A percentile compares a stretch with the other conserved stretches of the same genome.
These are phyloP conservation scores for Omphalotus olearius DNA, from an alignment of 1,284 basidiomycete genomes.

Conservation along the genomic window DNA sequence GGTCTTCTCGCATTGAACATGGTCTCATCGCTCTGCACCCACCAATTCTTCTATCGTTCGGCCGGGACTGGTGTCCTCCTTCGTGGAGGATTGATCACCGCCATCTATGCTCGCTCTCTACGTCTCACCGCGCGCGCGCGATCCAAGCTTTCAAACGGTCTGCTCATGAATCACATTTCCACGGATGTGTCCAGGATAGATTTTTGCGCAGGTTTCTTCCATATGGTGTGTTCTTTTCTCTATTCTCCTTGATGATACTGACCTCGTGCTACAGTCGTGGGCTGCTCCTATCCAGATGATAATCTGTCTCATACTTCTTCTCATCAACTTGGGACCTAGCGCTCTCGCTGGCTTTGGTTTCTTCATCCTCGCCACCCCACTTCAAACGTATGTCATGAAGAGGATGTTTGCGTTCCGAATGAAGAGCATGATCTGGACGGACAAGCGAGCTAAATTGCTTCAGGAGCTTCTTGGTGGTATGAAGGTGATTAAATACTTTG, in stretches of 20 bases:
- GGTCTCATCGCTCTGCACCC: conserved; percentile 61
- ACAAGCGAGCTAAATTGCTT: conserved; percentile 78
- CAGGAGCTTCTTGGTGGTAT: conserved; percentile 85
- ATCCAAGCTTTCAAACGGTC: conserved; percentile 81
- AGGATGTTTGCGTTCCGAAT: conserved; percentile 66
- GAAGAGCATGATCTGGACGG: conserved; percentile 89
- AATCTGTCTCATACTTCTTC: conserved; percentile 66
- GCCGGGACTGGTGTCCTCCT: conserved; percentile 76
- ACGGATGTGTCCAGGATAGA: conserved; percentile 92
- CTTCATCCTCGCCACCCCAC: conserved; percentile 56
- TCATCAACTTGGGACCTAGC: conserved; percentile 73
- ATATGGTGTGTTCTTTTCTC: conserved; percentile 57
- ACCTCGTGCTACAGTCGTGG: conserved; percentile 41
- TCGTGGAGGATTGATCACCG: conserved; percentile 84
- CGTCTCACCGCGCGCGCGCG: conserved; percentile 78
- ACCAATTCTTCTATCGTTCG: conserved; percentile 81
- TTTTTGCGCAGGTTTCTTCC: conserved; percentile 83
- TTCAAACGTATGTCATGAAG: conserved; percentile 76
- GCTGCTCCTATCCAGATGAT: conserved; percentile 69
- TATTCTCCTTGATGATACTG: conserved; percentile 18
- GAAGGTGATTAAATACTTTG: conserved; percentile 87
- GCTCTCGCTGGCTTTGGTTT: conserved; percentile 84
- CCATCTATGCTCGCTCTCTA: conserved; percentile 81
- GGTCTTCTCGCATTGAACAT: conserved; percentile 71
- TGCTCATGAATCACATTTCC: conserved; percentile 89